Conservation (phyloP, 345 rosid species). For the Moricandia arvensis region DNA sequence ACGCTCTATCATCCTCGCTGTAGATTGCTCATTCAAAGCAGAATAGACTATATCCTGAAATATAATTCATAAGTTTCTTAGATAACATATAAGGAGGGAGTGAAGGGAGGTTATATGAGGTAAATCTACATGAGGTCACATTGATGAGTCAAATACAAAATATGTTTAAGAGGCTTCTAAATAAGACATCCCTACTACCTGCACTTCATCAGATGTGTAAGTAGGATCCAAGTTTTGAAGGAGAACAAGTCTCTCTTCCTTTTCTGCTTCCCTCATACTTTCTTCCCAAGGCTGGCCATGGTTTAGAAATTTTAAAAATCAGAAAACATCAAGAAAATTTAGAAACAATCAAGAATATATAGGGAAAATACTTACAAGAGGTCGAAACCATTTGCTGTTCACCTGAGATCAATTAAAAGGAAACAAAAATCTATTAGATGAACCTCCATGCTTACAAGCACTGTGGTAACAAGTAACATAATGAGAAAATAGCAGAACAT, state of each 20-base stretch:
- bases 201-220: constrained; percentile 61
- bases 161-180: constrained; percentile 11
- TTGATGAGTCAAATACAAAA: neutral
- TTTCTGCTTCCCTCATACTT: constrained; percentile 51
- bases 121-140: neutral
- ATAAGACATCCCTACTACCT: constrained; percentile 50
- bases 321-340: neutral
- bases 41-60: constrained; percentile 61
- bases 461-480: neutral
- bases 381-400: constrained; percentile 70
- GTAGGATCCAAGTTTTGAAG: constrained; percentile 76
- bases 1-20: constrained; percentile 61
- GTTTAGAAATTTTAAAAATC: neutral
- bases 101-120: constrained; percentile 8
- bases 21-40: constrained; percentile 59
- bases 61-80: constrained; percentile 15
- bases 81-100: neutral
- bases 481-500: constrained; percentile 1
- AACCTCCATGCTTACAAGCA: constrained; percentile 20
- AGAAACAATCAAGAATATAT: constrained; percentile 4
- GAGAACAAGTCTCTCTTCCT: constrained; percentile 55
- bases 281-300: constrained; percentile 73
- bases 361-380: constrained; percentile 58
- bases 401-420: constrained; percentile 54
- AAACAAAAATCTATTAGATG: constrained; percentile 26